These are phyloP conservation scores for Sechiopsis laciniata DNA, from an alignment of 306 rosid genomes.

Conservation along the genomic window DNA sequence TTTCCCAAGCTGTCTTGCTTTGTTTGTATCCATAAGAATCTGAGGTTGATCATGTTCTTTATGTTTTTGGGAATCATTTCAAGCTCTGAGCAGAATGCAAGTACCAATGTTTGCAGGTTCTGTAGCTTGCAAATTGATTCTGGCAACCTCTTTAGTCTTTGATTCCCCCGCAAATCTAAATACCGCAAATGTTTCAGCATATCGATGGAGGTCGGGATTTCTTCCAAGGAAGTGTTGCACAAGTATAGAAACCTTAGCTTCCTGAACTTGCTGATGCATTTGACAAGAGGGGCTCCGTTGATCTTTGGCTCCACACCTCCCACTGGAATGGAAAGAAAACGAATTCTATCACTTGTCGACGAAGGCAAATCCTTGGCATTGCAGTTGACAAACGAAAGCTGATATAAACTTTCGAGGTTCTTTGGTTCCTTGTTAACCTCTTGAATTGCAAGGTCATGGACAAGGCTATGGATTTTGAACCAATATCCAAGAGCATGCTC, in stretches of 20 bases:
- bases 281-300: neutral
- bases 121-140: conserved; percentile 23
- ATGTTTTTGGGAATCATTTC: conserved; percentile 22
- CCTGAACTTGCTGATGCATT: conserved; percentile 13
- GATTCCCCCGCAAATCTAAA: neutral
- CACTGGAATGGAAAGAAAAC: neutral
- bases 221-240: conserved; percentile 14
- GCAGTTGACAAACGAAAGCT: neutral
- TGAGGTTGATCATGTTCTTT: conserved; percentile 22
- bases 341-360: neutral
- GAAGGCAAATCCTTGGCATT: neutral
- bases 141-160: conserved; percentile 17
- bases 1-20: neutral
- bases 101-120: conserved; percentile 13
- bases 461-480: conserved; percentile 30
- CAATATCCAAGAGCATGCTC: neutral
- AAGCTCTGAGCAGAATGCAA: conserved; percentile 19
- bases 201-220: conserved; percentile 21
- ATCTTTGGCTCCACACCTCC: neutral
- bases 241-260: conserved; percentile 9
- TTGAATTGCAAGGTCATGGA: conserved; percentile 33
- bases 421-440: conserved; percentile 14
- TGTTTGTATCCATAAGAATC: neutral
- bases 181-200: conserved; percentile 19
- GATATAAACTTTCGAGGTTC: conserved; percentile 6